Evolutionary conservation across 176 grass and related monocot species (phyloP).

Genomic region (Stipa capillata): DNA sequence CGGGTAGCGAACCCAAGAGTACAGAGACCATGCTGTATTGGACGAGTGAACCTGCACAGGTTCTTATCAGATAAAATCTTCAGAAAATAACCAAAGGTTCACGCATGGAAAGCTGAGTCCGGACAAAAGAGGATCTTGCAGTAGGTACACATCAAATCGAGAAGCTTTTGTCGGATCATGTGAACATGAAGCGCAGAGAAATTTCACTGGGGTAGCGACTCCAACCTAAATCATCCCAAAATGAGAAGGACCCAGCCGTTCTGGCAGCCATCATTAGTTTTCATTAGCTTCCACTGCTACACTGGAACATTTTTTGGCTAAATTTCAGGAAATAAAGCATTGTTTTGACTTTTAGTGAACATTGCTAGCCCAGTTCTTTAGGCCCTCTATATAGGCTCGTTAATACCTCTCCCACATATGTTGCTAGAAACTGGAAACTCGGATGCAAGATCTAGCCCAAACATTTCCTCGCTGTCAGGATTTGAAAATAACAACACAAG

Average conservation of each 20-base stretch:
- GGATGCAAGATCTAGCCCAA: neutral
- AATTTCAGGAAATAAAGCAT: neutral
- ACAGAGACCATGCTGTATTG: constrained; percentile 84
- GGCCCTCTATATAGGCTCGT: neutral
- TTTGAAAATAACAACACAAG: neutral
- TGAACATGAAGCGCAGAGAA: neutral
- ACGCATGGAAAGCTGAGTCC: constrained; percentile 3
- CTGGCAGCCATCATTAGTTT: neutral
- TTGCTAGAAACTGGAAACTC: neutral
- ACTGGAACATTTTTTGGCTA: neutral
- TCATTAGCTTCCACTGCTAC: constrained; percentile 47
- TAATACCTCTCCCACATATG: neutral
- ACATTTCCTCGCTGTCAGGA: neutral
- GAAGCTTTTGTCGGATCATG: neutral
- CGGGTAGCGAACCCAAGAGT: constrained; percentile 67
- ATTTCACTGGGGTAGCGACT: neutral
- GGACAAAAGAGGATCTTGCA: constrained; percentile 26
- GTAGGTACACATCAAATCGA: neutral
- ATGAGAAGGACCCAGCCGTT: neutral
- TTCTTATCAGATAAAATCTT: constrained; percentile 15
- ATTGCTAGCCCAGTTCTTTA: neutral
- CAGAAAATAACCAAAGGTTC: neutral
- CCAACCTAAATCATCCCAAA: neutral
- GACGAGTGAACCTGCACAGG: constrained; percentile 60
- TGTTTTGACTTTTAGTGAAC: neutral